These are phyloP conservation scores for Singerocomus inundabilis DNA, from an alignment of 1,284 basidiomycete species.

Conservation along the genomic window DNA sequence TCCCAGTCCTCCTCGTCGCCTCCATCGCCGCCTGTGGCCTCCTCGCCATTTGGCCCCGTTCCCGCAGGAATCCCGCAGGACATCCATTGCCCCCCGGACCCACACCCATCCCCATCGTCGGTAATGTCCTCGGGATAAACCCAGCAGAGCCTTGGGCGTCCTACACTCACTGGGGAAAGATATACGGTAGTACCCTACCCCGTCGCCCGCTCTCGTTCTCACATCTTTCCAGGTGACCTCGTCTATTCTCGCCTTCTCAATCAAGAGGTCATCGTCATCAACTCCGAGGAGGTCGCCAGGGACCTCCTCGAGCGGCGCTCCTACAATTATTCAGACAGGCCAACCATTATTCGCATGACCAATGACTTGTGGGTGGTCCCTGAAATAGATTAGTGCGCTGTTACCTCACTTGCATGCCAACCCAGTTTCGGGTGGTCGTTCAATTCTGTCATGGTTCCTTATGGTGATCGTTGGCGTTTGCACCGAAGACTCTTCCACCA, in stretches of 20 bases:
- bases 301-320: conserved; percentile 33
- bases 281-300: conserved; percentile 26
- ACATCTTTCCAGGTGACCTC: conserved; percentile 19
- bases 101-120: conserved; percentile 25
- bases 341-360: conserved; percentile 25
- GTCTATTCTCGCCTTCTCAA: conserved; percentile 30
- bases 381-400: not conserved
- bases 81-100: conserved; percentile 30
- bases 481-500: conserved; percentile 31
- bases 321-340: conserved; percentile 31
- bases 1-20: conserved; percentile 11
- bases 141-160: conserved; percentile 25
- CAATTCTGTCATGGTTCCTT: conserved; percentile 30
- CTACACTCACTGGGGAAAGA: conserved; percentile 27
- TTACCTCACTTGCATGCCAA: not conserved
- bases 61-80: not conserved
- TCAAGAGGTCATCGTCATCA: conserved; percentile 30
- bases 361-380: conserved; percentile 27
- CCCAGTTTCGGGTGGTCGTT: conserved; percentile 31
- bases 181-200: conserved; percentile 16
- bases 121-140: conserved; percentile 27
- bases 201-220: not conserved
- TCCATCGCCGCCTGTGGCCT: conserved; percentile 10
- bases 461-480: conserved; percentile 30
- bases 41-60: conserved; percentile 9